Evolutionary conservation across 169 alveolate species (phyloP).

Genomic region (Cryptosporidium xiaoi): DNA sequence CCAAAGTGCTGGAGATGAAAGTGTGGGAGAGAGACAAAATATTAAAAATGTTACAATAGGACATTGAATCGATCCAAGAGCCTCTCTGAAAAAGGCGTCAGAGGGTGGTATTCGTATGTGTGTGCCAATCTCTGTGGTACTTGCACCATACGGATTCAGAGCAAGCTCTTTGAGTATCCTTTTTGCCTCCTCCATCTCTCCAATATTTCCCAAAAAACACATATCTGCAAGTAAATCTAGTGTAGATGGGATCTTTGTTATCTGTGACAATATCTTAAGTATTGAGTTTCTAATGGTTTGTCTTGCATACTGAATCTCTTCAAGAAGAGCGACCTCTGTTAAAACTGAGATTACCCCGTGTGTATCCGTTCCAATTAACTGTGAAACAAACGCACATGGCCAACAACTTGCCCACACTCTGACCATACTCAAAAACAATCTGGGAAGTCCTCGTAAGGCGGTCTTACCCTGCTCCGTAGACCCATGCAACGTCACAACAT

Average conservation of each 20-base stretch:
- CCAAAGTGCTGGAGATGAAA: constrained; percentile 67
- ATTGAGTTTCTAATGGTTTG: constrained; percentile 13
- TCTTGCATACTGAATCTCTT: constrained; percentile 38
- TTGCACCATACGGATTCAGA: constrained; percentile 45
- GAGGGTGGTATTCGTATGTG: constrained; percentile 18
- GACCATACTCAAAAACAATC: constrained; percentile 12
- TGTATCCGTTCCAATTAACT: not conserved
- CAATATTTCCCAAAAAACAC: too few species aligned
- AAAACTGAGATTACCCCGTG: not conserved
- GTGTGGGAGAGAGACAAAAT: constrained; percentile 15
- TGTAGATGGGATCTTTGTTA: constrained; percentile 5
- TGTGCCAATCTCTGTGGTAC: constrained; percentile 20
- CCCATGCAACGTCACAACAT: constrained; percentile 17
- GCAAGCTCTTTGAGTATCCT: constrained; percentile 28
- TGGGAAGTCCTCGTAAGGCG: not conserved
- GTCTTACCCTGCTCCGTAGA: constrained; percentile 1
- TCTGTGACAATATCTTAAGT: constrained; percentile 18
- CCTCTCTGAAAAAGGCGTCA: constrained; percentile 24
- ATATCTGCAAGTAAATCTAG: not conserved
- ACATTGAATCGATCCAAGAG: constrained; percentile 12
- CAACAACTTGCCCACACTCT: constrained; percentile 58
- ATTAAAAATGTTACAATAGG: constrained; percentile 37
- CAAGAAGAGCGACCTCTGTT: constrained; percentile 34
- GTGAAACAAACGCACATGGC: constrained; percentile 19
- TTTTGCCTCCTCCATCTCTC: constrained; percentile 15